Evolutionary conservation across 495 filamentous ascomycete species (phyloP), one percentile per base, ranked within the genome.

Genomic region (Lophiotrema nucula): DNA sequence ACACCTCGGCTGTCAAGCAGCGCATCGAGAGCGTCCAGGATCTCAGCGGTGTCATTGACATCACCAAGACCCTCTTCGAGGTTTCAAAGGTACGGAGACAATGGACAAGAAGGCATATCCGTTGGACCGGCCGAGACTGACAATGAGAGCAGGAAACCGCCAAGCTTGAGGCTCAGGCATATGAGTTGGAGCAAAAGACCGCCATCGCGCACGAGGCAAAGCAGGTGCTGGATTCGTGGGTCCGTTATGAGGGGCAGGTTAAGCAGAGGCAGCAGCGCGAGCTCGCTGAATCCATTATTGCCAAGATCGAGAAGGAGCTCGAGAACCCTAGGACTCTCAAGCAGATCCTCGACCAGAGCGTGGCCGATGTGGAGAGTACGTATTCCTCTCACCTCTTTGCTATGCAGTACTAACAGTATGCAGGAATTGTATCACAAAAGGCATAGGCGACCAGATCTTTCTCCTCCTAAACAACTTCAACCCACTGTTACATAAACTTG

Each of bases 211-310:
- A 81, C 52, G 95, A 99, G 82, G 95, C 92, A 62, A 97, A 96
- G 85, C 67, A 81, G 46, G 92, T 97, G 31, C 84, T 99, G 52
- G 93, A 99, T 72, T 96, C 91, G 47, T 97, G 95, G 93, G 91
- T 97, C 54, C 85, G 93, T 68, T 99, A 99, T 74, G 93, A 99
- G 80, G 81, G 87, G 56, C 93, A 97, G 79, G 91, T 97, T 68
- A 99, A 97, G 88, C 87, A 91, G 78, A 84, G 93, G 70, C 89
- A 97, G 79, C 93, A 99, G 82, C 85, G 81, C 73, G 93, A 99
- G 83, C 82, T 99, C 64, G 89, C 93, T 50, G 86, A 96, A 71
- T 80, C 75, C 71, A 78, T 99, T 74, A 97, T 99, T 66, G 83
- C 83, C 75, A 99, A 95, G 84, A 92, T 97, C 67, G 86, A 87